Conservation (phyloP, 495 filamentous ascomycete species). For the Neurospora discreta region DNA sequence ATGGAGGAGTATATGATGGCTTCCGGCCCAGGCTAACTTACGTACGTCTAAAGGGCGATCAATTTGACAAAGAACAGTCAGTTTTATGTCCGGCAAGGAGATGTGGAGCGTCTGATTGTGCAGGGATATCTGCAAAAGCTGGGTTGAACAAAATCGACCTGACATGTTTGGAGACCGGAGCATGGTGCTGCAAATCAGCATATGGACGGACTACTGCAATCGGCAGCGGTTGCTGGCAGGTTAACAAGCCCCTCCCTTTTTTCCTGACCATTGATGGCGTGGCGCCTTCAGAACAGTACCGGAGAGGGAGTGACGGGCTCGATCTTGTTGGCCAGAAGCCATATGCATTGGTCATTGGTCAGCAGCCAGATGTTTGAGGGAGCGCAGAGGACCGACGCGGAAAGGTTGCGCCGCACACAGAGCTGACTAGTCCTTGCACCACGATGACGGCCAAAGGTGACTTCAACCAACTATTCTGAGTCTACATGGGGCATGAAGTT, state of each 20-base stretch:
- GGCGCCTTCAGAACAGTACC: not conserved
- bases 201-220: not conserved
- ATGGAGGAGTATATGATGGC: not conserved
- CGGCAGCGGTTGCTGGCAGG: not conserved
- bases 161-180: not conserved
- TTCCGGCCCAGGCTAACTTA: not conserved
- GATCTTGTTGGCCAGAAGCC: not conserved
- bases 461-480: constrained; percentile 3
- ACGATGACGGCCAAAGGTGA: constrained; percentile 22
- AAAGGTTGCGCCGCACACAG: not conserved
- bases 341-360: not conserved
- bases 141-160: constrained; percentile 40
- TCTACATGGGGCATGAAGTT: not conserved
- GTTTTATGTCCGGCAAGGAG: constrained; percentile 91
- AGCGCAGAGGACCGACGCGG: not conserved
- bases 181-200: not conserved
- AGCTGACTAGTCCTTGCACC: constrained; percentile 17
- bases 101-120: constrained; percentile 88
- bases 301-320: not conserved
- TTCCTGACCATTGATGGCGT: not conserved
- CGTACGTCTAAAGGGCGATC: constrained; percentile 55
- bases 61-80: constrained; percentile 97
- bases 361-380: not conserved
- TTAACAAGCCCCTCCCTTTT: not conserved
- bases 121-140: constrained; percentile 96